These are phyloP conservation scores for Aschersonia sp. DNA, from an alignment of 2,329 filamentous ascomycete genomes.

Conservation along the genomic window DNA sequence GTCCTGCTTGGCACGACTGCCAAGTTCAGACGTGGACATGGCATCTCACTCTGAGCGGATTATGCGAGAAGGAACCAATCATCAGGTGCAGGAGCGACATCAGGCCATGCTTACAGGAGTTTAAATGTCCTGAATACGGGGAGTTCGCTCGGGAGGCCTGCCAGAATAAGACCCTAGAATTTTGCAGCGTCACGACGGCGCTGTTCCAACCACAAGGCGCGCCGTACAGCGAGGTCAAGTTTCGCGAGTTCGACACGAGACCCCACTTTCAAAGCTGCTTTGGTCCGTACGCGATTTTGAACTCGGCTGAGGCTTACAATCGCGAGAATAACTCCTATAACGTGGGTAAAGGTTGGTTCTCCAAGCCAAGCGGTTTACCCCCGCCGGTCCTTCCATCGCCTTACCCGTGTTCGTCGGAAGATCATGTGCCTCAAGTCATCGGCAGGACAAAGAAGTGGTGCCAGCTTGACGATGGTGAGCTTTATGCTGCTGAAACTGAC, in stretches of 20 bases:
- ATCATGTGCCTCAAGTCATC: background rate
- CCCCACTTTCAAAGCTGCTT: background rate
- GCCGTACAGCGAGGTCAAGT: background rate
- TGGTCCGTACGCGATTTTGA: background rate
- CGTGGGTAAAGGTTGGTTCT: background rate
- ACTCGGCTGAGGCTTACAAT: background rate
- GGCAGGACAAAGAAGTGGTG: background rate
- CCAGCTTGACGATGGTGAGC: background rate
- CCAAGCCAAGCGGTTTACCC: background rate
- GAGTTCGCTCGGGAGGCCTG: background rate
- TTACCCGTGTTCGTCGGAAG: background rate
- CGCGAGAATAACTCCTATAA: background rate
- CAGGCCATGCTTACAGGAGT: background rate
- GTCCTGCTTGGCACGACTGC: background rate
- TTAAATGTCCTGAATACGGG: background rate
- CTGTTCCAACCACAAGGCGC: background rate
- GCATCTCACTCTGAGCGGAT: background rate
- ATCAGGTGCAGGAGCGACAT: background rate
- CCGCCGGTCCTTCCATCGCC: background rate
- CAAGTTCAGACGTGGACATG: background rate
- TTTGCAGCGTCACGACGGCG: background rate
- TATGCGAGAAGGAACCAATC: background rate
- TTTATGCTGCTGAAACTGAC: background rate
- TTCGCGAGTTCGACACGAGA: background rate
- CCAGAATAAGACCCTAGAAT: background rate